Conservation (phyloP, 179 eudicot genomes). For the Carnegiea gigantea region DNA sequence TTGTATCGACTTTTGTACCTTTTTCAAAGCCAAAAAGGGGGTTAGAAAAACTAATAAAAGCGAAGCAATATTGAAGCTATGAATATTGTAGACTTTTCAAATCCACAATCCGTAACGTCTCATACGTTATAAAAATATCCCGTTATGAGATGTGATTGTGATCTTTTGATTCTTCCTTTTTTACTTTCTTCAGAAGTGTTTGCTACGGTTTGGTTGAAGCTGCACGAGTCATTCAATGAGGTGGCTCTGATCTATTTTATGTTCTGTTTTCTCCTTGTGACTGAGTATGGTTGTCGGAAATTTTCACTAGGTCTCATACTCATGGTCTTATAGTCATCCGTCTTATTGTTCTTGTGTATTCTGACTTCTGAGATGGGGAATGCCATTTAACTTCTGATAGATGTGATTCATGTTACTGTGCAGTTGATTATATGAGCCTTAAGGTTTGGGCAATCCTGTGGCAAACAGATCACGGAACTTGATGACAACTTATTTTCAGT, state of each 20-base stretch:
- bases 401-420: background rate
- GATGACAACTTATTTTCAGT: background rate
- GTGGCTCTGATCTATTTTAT: background rate
- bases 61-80: background rate
- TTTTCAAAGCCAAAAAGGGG: no score
- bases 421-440: background rate
- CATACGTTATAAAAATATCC: background rate
- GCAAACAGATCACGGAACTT: no score
- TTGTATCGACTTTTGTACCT: no score
- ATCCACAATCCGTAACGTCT: background rate
- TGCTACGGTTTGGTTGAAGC: background rate
- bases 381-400: background rate
- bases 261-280: background rate
- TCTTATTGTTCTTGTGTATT: background rate
- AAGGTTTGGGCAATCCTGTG: background rate
- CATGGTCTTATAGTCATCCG: background rate
- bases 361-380: background rate
- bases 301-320: background rate
- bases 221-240: background rate
- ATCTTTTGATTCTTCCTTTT: background rate
- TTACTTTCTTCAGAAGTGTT: background rate
- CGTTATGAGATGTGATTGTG: background rate
- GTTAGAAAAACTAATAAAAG: background rate
- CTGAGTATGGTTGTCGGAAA: background rate
- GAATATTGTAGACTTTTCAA: background rate